Evolutionary conservation across 495 filamentous ascomycete genomes (phyloP).

Genomic region (Margaritispora aquatica): DNA sequence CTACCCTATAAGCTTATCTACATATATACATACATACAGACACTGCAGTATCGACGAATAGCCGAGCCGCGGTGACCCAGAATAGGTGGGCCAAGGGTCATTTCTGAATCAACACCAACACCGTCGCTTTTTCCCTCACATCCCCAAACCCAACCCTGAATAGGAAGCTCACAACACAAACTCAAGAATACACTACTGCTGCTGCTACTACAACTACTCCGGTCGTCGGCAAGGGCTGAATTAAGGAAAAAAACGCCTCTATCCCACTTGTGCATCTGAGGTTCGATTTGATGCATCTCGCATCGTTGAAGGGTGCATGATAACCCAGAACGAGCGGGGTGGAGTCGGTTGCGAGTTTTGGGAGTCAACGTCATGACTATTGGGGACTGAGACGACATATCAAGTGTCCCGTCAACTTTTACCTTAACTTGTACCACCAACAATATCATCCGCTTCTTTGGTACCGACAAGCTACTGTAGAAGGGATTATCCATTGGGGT

Average conservation of each 20-base stretch:
- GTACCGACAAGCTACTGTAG: too few species aligned
- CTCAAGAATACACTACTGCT: not conserved
- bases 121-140: not conserved
- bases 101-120: not conserved
- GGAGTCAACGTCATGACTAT: not conserved
- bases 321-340: not conserved
- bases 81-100: too few species aligned
- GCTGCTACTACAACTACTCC: not conserved
- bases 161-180: slow-evolving; percentile 5
- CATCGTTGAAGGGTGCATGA: not conserved
- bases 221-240: not conserved
- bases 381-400: not conserved
- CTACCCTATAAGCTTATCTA: too few species aligned
- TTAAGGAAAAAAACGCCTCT: not conserved
- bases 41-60: too few species aligned
- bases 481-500: too few species aligned
- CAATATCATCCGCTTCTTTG: too few species aligned
- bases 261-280: not conserved
- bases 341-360: not conserved
- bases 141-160: not conserved
- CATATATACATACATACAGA: too few species aligned
- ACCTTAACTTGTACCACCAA: too few species aligned
- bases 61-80: slow-evolving; percentile 7
- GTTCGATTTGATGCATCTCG: not conserved
- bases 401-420: too few species aligned